Base-by-base conservation (phyloP, 768 basidiomycete genomes). In the Rhizopogon rudus region DNA sequence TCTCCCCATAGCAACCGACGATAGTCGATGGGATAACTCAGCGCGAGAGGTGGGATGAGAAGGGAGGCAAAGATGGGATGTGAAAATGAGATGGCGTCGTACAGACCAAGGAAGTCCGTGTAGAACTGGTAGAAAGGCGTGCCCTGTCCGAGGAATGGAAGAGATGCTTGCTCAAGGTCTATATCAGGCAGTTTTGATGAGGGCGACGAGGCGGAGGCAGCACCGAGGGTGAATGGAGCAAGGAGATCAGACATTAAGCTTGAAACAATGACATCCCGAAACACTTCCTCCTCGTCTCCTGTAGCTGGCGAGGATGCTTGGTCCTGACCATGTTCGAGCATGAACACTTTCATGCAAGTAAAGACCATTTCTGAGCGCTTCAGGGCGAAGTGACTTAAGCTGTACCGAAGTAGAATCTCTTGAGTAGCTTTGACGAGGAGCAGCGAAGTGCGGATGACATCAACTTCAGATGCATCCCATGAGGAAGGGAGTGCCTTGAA, bases 81-180 rank as follows among this genome's bases (percentile, higher is more conserved):
- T 2, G 86, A 81, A 68, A 95, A 95, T 7, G 95, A 98, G 61
- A 93, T 84, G 3, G 92, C 81, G 63, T 92, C 90, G 71, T 95
- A 98, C n/a, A 98, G 73, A 1, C 82, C 85, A 54, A 96, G 77
- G 65, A 97, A 87, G 69, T 97, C 94, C 13, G 88, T 88, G 73
- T 93, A 98, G 64, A 88, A 92, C 67, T 96, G 93, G 75, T 84
- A 97, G 76, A 98, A 98, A 0, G 94, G 92, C 0, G 85, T 84
- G 5, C 73, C 71, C 1, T 76, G 58, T 0, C 87, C 84, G n/a
- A 92, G 80, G 67, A 86, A 85, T 25, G 74, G 72, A 12, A 65
- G 56, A 2, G 88, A 77, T 2, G 80, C 82, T 6, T 71, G 61
- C 59, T 91, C 88, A 52, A 91, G 68, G 16, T 35, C 25, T 31